Conservation (phyloP, 352 stramenopile genomes). For the Globisporangium carolinianum region DNA sequence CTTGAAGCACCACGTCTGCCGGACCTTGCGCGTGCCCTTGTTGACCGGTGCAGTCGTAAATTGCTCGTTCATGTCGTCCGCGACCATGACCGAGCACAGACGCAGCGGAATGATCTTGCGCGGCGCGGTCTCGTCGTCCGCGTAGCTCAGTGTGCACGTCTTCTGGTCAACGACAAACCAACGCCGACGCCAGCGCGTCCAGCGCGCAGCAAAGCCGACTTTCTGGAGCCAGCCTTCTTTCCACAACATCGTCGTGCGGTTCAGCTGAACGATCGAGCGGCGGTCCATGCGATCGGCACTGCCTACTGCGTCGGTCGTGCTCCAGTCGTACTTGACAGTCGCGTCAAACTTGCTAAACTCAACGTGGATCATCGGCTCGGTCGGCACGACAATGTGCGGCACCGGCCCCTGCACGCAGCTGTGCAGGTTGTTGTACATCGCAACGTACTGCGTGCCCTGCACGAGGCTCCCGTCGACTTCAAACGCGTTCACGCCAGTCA, state of each 20-base stretch:
- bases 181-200: conserved; percentile 65
- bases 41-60: conserved; percentile 84
- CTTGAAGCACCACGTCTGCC: conserved; percentile 85
- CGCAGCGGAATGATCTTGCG: conserved; percentile 70
- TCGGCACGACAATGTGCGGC: conserved; percentile 60
- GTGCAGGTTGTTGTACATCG: conserved; percentile 82
- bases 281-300: conserved; percentile 31
- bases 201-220: conserved; percentile 59
- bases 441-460: conserved; percentile 64
- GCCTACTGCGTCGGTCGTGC: conserved; percentile 14
- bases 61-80: conserved; percentile 83
- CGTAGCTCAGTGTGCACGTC: conserved; percentile 75
- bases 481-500: conserved; percentile 78
- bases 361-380: conserved; percentile 64
- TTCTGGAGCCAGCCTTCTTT: conserved; percentile 85
- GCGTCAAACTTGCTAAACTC: conserved; percentile 58
- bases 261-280: conserved; percentile 44
- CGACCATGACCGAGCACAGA: conserved; percentile 60
- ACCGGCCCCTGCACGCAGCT: conserved; percentile 61
- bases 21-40: conserved; percentile 72
- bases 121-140: conserved; percentile 51
- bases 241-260: conserved; percentile 46
- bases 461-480: conserved; percentile 64
- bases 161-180: conserved; percentile 80
- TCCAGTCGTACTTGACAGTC: conserved; percentile 76